A percentile compares a stretch with the other conserved stretches of the same genome.
These are phyloP conservation scores for Candida xyloterini DNA, from an alignment of 805 yeast genomes.

Conservation along the genomic window DNA sequence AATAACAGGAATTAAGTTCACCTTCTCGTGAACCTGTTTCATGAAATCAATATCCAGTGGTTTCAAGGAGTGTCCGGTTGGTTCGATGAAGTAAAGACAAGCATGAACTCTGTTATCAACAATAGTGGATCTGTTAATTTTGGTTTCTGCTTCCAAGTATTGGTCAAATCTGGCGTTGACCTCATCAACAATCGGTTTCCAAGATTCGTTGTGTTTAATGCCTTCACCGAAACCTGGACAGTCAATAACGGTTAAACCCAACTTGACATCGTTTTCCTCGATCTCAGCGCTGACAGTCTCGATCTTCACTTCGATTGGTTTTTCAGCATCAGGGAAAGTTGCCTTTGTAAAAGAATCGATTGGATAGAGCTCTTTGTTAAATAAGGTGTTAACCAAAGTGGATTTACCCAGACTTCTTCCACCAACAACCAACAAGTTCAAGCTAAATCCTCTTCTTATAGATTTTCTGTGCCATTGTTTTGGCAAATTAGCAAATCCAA, in stretches of 20 bases:
- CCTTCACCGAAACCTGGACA: constrained; percentile 94
- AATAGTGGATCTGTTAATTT: constrained; percentile 66
- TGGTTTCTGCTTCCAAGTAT: constrained; percentile 86
- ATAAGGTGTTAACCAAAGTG: constrained; percentile 87
- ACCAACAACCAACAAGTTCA: constrained; percentile 88
- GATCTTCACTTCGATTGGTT: constrained; percentile 49
- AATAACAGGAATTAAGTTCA: constrained; percentile 89
- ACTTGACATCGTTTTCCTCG: constrained; percentile 91
- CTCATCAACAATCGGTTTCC: constrained; percentile 92
- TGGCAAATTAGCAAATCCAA: constrained; percentile 96
- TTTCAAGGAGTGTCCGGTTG: constrained; percentile 91
- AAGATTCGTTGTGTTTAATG: constrained; percentile 71
- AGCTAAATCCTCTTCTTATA: constrained; percentile 80
- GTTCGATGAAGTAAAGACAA: constrained; percentile 89
- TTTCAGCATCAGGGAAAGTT: constrained; percentile 42
- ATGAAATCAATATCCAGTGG: constrained; percentile 87
- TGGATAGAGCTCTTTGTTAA: constrained; percentile 61
- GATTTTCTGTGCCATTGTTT: constrained; percentile 98
- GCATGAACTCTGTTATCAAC: constrained; percentile 90
- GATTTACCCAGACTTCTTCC: constrained; percentile 92
- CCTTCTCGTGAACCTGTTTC: constrained; percentile 84
- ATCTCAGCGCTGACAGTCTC: constrained; percentile 65
- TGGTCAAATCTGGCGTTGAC: constrained; percentile 82
- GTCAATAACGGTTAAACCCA: constrained; percentile 78
- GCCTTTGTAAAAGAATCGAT: constrained; percentile 21